Base-by-base conservation (phyloP, 805 yeast species). In the Suhomyces sp. region DNA sequence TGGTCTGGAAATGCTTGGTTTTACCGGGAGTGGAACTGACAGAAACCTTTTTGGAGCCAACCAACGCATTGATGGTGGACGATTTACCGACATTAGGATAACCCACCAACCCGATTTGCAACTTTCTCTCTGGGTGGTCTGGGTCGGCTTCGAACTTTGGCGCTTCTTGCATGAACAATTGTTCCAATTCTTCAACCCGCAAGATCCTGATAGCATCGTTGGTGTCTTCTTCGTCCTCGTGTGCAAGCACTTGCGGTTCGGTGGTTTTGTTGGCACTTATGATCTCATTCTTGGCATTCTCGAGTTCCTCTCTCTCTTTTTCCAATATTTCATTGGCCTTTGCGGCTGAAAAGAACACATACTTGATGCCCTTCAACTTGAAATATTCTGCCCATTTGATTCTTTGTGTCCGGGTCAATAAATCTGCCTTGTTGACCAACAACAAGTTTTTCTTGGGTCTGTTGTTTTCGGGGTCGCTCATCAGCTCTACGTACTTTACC, bases 21-120 rank as follows among this genome's bases (percentile, higher is more conserved):
- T 94, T 94, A 76, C 99, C 99, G 12, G 99, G 99, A 1, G 99
- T 94, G 1, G 98, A 80, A 2, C 98, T 93, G 38, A 94, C 99
- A 2, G 97, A 91, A n/a, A 94, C 99, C 69, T 90, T 92, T 66
- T 94, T 94, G 17, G 97, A 85, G 12, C 99, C 99, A 46, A 93
- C 94, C 42, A 94, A 77, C 0, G 99, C 97, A 70, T 94, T 94
- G 63, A 94, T 94, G 1, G 98, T 94, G n/a, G 98, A 92, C 1
- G 98, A 94, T 67, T 90, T 90, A 75, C 97, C 97, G 24, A 77
- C 82, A 68, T 93, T 94, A 40, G 99, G 99, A 69, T 94, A 94
- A 33, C 99, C 99, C 19, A 94, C 99, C 59, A 94, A 79, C 54
- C 99, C 99, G 58, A 94, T 90, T 67, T 91, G 96, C 50, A 89